Conservation (phyloP, 805 yeast species). For the Myxozyma lipomycoides region DNA sequence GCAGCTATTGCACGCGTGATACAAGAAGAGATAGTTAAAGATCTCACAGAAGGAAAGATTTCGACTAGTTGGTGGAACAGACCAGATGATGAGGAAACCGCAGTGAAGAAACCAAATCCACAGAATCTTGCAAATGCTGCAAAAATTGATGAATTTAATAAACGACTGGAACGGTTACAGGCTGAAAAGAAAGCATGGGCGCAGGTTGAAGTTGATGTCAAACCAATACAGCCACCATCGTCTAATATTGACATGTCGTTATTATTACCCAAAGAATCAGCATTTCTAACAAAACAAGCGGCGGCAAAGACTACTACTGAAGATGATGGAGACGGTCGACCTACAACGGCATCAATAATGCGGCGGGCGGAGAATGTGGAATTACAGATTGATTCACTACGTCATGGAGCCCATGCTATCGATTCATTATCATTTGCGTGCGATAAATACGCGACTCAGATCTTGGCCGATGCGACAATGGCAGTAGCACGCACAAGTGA, state of each 20-base stretch:
- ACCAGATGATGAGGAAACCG: slow-evolving; percentile 31
- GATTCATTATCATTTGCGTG: slow-evolving; percentile 26
- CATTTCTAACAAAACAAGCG: slow-evolving; percentile 40
- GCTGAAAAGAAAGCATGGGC: slow-evolving; percentile 27
- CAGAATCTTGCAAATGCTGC: slow-evolving; percentile 51
- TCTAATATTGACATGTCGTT: slow-evolving; percentile 24
- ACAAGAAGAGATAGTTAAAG: slow-evolving; percentile 58
- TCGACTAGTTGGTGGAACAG: slow-evolving; percentile 66
- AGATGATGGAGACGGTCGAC: slow-evolving; percentile 26
- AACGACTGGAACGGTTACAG: slow-evolving; percentile 40
- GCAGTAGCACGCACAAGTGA: background rate
- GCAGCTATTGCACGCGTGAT: slow-evolving; percentile 50
- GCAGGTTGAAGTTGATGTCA: slow-evolving; percentile 10
- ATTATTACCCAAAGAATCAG: slow-evolving; percentile 21
- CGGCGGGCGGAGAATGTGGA: slow-evolving; percentile 30
- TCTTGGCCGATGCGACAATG: slow-evolving; percentile 6
- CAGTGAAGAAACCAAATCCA: slow-evolving; percentile 48
- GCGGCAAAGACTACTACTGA: background rate
- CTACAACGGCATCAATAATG: slow-evolving; percentile 28
- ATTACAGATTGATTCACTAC: slow-evolving; percentile 18
- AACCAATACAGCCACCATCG: slow-evolving; percentile 21
- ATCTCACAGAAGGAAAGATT: slow-evolving; percentile 55
- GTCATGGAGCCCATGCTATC: slow-evolving; percentile 30
- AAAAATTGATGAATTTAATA: slow-evolving; percentile 46
- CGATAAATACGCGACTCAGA: slow-evolving; percentile 25